Percentiles rank a stretch among this genome's conserved stretches.
These are phyloP conservation scores for Salix dunnii DNA, from an alignment of 345 rosid genomes.

Conservation along the genomic window DNA sequence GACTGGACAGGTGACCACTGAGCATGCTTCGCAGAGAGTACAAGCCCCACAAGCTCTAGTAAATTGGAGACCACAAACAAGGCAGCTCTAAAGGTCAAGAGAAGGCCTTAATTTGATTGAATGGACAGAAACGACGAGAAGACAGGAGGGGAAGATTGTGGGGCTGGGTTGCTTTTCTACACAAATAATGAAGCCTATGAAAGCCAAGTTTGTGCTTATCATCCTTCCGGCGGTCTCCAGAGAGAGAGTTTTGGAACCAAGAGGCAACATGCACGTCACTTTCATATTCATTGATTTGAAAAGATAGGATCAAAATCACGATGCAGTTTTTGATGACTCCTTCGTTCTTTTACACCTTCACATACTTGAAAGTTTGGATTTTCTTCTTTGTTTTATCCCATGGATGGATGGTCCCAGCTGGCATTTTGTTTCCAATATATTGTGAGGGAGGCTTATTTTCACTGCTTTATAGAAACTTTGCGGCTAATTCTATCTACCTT, in stretches of 20 bases:
- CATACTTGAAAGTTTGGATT: background rate
- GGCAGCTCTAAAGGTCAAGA: background rate
- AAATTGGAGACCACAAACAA: no score
- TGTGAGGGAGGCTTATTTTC: background rate
- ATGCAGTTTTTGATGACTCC: background rate
- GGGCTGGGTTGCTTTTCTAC: background rate
- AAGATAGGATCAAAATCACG: background rate
- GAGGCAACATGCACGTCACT: background rate
- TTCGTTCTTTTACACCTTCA: background rate
- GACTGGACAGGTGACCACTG: background rate
- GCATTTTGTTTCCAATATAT: background rate
- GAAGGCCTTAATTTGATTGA: background rate
- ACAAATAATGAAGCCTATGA: background rate
- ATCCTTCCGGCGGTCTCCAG: background rate
- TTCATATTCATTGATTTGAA: background rate
- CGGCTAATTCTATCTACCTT: background rate
- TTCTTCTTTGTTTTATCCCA: background rate
- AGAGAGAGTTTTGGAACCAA: no score
- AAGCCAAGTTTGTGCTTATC: background rate
- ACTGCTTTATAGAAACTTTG: background rate
- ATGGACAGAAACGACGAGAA: background rate
- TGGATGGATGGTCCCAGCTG: background rate
- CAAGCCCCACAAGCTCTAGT: background rate
- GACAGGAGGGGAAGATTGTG: background rate
- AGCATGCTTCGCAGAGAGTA: background rate